These are phyloP conservation scores for Hapsidospora chrysogenum DNA, from an alignment of 495 filamentous ascomycete genomes.

Conservation along the genomic window DNA sequence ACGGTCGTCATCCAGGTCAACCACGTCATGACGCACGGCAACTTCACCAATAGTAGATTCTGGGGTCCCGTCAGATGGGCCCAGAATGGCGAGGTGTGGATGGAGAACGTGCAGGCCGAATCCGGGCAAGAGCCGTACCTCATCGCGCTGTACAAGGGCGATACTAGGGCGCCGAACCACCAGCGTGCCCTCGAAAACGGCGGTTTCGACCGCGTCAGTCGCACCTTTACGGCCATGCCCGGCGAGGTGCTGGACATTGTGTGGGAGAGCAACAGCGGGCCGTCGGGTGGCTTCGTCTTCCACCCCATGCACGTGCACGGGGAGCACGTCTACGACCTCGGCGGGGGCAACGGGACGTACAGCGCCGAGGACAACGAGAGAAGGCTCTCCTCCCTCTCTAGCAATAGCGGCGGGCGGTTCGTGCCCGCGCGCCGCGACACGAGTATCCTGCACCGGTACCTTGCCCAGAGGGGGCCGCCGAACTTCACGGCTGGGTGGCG, in stretches of 20 bases:
- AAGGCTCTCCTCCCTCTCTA: constrained; percentile 19
- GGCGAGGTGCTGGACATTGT: constrained; percentile 49
- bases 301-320: constrained; percentile 49
- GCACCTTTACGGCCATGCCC: constrained; percentile 33
- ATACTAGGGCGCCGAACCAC: constrained; percentile 21
- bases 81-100: constrained; percentile 23
- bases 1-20: constrained; percentile 25
- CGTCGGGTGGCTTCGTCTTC: constrained; percentile 27
- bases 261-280: constrained; percentile 14
- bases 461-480: constrained; percentile 10
- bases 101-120: constrained; percentile 13
- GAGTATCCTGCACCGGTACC: constrained; percentile 35
- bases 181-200: constrained; percentile 22
- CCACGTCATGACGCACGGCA: constrained; percentile 9
- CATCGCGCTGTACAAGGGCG: constrained; percentile 35
- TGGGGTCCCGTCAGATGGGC: not conserved
- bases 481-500: constrained; percentile 35
- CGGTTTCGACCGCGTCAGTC: constrained; percentile 35
- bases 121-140: constrained; percentile 26
- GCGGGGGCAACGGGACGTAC: constrained; percentile 38
- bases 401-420: no score
- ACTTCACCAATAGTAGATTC: constrained; percentile 1
- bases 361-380: constrained; percentile 33
- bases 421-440: constrained; percentile 36
- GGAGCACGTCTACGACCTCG: constrained; percentile 40